These are phyloP conservation scores for Scutellaria baicalensis DNA, from an alignment of 257 asterid genomes.

Conservation along the genomic window DNA sequence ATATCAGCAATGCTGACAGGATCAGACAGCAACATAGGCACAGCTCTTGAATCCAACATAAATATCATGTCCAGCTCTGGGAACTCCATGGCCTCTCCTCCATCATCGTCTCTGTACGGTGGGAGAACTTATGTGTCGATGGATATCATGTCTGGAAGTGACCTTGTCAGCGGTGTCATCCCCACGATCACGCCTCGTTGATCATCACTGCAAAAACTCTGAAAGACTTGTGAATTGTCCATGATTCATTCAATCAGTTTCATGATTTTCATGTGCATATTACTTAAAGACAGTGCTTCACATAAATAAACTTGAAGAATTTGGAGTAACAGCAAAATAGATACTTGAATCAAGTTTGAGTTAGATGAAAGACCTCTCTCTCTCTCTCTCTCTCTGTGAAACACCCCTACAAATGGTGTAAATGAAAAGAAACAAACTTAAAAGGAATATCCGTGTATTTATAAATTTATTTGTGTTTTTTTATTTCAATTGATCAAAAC, in stretches of 20 bases:
- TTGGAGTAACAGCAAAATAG: too few species aligned
- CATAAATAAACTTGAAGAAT: too few species aligned
- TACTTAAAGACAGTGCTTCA: neutral
- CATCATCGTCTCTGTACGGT: constrained; percentile 28
- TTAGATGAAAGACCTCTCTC: too few species aligned
- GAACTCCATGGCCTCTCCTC: constrained; percentile 26
- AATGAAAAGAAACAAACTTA: too few species aligned
- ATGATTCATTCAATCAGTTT: neutral
- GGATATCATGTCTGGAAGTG: constrained; percentile 36
- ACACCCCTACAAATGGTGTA: too few species aligned
- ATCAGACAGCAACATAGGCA: constrained; percentile 9
- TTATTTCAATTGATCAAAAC: too few species aligned
- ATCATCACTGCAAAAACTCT: neutral
- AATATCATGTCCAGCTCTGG: constrained; percentile 18
- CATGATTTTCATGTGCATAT: neutral
- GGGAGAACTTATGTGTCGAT: constrained; percentile 33
- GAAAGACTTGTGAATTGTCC: neutral
- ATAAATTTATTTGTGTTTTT: too few species aligned
- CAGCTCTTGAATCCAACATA: neutral
- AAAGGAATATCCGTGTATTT: too few species aligned
- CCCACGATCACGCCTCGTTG: constrained; percentile 52
- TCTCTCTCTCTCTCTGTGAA: too few species aligned
- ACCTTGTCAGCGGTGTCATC: constrained; percentile 55
- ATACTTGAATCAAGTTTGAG: too few species aligned
- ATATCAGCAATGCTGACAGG: constrained; percentile 41